Conservation (phyloP, 257 asterid species). For the Solanum chiquidenum region DNA sequence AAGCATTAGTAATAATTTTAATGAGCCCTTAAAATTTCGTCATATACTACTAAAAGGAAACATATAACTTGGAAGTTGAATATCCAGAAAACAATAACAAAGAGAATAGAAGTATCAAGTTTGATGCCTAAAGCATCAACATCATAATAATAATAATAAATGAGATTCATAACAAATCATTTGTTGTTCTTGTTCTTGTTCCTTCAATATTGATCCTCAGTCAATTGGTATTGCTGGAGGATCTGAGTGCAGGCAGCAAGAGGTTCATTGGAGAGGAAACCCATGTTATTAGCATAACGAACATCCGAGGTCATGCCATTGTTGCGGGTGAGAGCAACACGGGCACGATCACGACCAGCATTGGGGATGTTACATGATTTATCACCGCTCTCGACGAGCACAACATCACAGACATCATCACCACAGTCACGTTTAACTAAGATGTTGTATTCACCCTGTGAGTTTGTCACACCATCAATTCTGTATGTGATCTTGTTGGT, state of each 20-base stretch:
- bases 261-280: slow-evolving; percentile 34
- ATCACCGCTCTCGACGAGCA: slow-evolving; percentile 37
- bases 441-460: slow-evolving; percentile 41
- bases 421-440: slow-evolving; percentile 43
- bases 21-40: background rate
- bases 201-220: slow-evolving; percentile 20
- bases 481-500: slow-evolving; percentile 16
- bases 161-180: background rate
- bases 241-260: slow-evolving; percentile 49
- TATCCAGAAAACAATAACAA: background rate
- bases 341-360: slow-evolving; percentile 65
- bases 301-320: slow-evolving; percentile 49
- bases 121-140: background rate
- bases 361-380: slow-evolving; percentile 31
- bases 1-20: background rate
- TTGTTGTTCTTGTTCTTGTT: background rate
- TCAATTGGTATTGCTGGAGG: slow-evolving; percentile 53
- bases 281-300: slow-evolving; percentile 60
- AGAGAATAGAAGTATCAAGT: background rate
- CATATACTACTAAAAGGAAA: background rate
- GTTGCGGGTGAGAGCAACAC: slow-evolving; percentile 57
- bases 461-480: slow-evolving; percentile 19
- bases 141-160: background rate
- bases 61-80: background rate
- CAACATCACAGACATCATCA: slow-evolving; percentile 53